Evolutionary conservation across 257 asterid species (phyloP), one percentile per base, ranked within the genome.

Genomic region (Anisodus acutangulus): DNA sequence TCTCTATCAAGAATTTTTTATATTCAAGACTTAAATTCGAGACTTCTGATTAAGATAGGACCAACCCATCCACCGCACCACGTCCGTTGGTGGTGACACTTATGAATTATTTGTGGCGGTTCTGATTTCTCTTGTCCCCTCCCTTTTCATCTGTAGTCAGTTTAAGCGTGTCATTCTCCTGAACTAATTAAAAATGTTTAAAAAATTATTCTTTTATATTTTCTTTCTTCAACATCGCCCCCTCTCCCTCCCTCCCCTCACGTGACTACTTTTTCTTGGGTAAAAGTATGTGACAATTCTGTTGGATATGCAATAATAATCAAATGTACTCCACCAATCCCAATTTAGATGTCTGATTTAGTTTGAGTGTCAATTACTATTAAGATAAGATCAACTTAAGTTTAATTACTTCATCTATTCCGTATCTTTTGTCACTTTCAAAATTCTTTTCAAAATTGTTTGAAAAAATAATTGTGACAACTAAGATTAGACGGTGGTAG

Each of bases 361-460:
- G 26, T 22, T 22, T 22, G 26, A 22, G 26, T 22, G 26, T 22
- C 26, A 22, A 22, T 22, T 22, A 22, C 26, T 22, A 74, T 6
- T 19, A 35, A 17, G 26, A 22, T 69, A 76, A 26, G 81, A 76
- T 37, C 53, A 39, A 51, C 13, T 78, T 26, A 6, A 15, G 64
- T 78, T 53, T 78, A 53, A 5, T 19, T 74, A 74, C 8, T 74
- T 53, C 45, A 45, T 60, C 3, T 49, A 22, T 19, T 22, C 43
- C 81, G 81, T 78, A 78, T 53, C 26, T 22, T 53, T 78, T 53
- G 64, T 78, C 49, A 53, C 66, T 78, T 78, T 22, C 82, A 22
- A 22, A 22, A 22, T 22, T 22, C 64, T 22, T 9, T 53, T 78
- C 22, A 53, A 26, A 12, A 51, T 26, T 76, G 26, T 26, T 22